Conservation (phyloP, 192 early-diverging fungal genomes). For the Backusella westeae region DNA sequence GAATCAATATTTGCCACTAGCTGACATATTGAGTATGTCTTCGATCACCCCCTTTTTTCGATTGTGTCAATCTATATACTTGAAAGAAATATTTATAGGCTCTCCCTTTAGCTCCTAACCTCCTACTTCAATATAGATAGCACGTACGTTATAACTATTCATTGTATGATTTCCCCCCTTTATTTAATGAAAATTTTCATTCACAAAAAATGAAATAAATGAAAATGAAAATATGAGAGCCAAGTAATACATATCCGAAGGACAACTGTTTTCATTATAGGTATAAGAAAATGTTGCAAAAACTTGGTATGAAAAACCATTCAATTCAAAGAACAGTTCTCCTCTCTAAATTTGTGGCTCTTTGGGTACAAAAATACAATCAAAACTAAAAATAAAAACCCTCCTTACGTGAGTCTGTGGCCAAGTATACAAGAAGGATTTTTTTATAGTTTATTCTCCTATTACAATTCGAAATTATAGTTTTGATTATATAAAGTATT, state of each 20-base stretch:
- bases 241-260: not conserved
- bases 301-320: not conserved
- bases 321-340: not conserved
- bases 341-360: not conserved
- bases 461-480: not conserved
- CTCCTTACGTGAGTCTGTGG: not conserved
- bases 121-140: not conserved
- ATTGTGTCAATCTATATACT: not conserved
- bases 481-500: not conserved
- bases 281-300: not conserved
- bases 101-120: slow-evolving; percentile 3
- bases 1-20: not conserved
- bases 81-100: not conserved
- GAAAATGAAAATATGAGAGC: not conserved
- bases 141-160: not conserved
- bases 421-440: not conserved
- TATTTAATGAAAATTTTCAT: slow-evolving; percentile 3
- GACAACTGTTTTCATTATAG: not conserved
- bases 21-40: not conserved
- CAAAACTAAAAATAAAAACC: not conserved
- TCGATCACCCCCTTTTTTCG: not conserved
- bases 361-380: not conserved
- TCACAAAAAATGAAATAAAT: slow-evolving; percentile 2
- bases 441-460: not conserved
- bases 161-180: not conserved